Conservation (phyloP, 192 early-diverging fungal species). For the Mortierella hygrophila region DNA sequence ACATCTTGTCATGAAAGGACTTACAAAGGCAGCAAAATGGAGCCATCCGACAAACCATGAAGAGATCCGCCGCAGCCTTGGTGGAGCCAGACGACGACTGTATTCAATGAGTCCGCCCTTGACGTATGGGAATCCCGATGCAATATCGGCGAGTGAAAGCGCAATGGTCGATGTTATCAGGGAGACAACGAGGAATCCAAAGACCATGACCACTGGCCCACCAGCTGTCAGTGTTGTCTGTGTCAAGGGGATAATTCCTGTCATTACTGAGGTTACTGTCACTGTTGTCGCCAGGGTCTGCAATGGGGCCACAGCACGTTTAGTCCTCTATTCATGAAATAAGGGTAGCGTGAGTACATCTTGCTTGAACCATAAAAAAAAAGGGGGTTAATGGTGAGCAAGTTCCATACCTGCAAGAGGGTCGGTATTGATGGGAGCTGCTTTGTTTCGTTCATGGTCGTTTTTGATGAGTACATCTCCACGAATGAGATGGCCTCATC, state of each 20-base stretch:
- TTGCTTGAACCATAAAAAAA: background rate
- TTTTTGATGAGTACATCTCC: constrained; percentile 26
- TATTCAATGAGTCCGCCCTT: constrained; percentile 47
- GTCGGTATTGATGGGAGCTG: background rate
- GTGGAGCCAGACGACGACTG: constrained; percentile 36
- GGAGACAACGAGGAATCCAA: constrained; percentile 28
- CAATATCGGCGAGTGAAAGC: constrained; percentile 36
- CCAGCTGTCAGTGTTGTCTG: constrained; percentile 23
- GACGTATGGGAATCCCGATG: constrained; percentile 37
- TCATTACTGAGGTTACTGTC: constrained; percentile 25
- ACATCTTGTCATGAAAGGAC: background rate
- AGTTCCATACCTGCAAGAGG: background rate
- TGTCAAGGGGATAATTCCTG: constrained; percentile 33
- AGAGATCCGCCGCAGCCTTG: constrained; percentile 12
- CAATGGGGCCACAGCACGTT: constrained; percentile 13
- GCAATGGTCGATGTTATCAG: constrained; percentile 26
- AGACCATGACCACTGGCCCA: constrained; percentile 31
- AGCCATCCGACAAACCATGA: constrained; percentile 51
- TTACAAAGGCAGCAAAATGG: constrained; percentile 41
- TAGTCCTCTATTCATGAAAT: background rate
- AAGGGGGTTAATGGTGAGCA: background rate
- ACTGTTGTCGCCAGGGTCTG: constrained; percentile 19
- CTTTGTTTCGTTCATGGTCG: constrained; percentile 13
- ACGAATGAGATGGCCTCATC: constrained; percentile 34
- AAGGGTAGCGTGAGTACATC: background rate